These are phyloP conservation scores for Colletotrichum sp. DNA, from an alignment of 2,329 filamentous ascomycete genomes.

Conservation along the genomic window DNA sequence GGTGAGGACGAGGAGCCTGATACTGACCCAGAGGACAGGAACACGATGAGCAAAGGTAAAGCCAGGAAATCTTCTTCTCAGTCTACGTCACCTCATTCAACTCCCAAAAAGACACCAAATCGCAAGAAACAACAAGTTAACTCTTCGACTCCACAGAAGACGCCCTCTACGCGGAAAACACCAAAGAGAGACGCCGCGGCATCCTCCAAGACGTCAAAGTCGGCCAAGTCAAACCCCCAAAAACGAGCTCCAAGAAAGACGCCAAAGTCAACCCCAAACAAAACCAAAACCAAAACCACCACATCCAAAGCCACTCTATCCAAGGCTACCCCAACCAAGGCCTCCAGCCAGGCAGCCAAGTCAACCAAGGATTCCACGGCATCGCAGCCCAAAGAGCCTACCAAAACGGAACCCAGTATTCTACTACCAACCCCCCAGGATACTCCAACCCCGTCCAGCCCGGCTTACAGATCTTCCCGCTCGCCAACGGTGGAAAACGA, in stretches of 20 bases:
- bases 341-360: not conserved
- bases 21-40: conserved; percentile 15
- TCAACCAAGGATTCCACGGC: not conserved
- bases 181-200: not conserved
- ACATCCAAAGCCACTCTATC: not conserved
- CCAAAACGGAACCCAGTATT: not conserved
- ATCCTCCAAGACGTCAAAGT: not conserved
- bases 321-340: not conserved
- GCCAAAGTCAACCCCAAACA: not conserved
- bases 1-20: conserved; percentile 28
- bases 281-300: not conserved
- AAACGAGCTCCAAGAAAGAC: not conserved
- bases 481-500: not conserved
- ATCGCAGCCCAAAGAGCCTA: not conserved
- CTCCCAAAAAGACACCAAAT: not conserved
- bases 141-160: conserved; percentile 12
- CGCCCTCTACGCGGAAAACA: not conserved
- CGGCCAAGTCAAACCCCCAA: not conserved
- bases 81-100: conserved; percentile 4
- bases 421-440: not conserved
- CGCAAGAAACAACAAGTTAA: conserved; percentile 19
- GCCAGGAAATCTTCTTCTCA: conserved; percentile 5
- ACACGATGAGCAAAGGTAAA: conserved; percentile 15
- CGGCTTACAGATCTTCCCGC: not conserved
- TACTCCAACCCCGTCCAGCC: not conserved